These are phyloP conservation scores for Fusarium burgessii DNA, from an alignment of 2,329 filamentous ascomycete species.

Conservation along the genomic window DNA sequence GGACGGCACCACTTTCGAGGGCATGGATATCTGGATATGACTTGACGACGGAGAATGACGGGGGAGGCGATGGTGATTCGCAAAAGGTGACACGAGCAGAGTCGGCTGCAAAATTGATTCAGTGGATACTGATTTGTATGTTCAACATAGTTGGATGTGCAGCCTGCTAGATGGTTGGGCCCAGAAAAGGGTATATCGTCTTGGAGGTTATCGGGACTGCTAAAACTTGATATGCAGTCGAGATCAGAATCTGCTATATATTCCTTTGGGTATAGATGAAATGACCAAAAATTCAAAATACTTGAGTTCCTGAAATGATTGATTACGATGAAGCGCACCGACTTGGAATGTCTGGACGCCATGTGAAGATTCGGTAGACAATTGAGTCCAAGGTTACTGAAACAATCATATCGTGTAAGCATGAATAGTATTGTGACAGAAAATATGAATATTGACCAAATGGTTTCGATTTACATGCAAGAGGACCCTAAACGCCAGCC, in stretches of 20 bases:
- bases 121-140: conserved; percentile 24
- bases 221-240: conserved; percentile 34
- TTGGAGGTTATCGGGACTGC: conserved; percentile 28
- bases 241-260: conserved; percentile 51
- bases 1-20: conserved; percentile 25
- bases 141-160: conserved; percentile 34
- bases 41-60: conserved; percentile 43
- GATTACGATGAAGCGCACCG: neutral
- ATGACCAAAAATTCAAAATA: conserved; percentile 48
- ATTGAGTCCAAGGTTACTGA: neutral
- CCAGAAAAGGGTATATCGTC: conserved; percentile 21
- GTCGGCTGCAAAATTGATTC: conserved; percentile 41
- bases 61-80: conserved; percentile 33
- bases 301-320: neutral
- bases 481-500: conserved; percentile 44
- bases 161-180: conserved; percentile 21
- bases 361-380: neutral
- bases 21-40: conserved; percentile 45
- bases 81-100: conserved; percentile 37
- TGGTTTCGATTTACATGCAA: conserved; percentile 42
- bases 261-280: conserved; percentile 54
- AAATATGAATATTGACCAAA: conserved; percentile 40
- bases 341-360: neutral
- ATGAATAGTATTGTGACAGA: conserved; percentile 9
- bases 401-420: neutral